Percentiles rank a stretch among this genome's conserved stretches.
These are phyloP conservation scores for Blepharisma stoltei DNA, from an alignment of 73 alveolate species.

Conservation along the genomic window DNA sequence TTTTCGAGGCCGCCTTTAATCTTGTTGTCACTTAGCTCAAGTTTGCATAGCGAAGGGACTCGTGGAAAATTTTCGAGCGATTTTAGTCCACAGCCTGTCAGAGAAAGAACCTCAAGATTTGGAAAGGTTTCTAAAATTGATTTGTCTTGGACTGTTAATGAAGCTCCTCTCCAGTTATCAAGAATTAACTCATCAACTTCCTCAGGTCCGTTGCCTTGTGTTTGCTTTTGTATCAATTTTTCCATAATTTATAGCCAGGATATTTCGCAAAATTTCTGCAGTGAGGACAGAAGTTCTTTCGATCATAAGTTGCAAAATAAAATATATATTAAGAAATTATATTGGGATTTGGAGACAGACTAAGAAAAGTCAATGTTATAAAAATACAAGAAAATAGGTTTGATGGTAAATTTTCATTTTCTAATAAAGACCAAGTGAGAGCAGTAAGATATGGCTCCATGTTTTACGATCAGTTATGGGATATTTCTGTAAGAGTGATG, in stretches of 20 bases:
- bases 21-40: slow-evolving; percentile 43
- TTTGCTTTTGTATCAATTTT: slow-evolving; percentile 32
- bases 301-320: too few species aligned
- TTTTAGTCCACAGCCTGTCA: slow-evolving; percentile 35
- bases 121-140: slow-evolving; percentile 26
- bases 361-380: too few species aligned
- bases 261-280: too few species aligned
- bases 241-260: not conserved
- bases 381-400: too few species aligned
- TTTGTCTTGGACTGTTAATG: slow-evolving; percentile 31
- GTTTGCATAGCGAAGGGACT: slow-evolving; percentile 36
- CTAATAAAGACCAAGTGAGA: too few species aligned
- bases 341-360: too few species aligned
- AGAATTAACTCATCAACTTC: slow-evolving; percentile 39
- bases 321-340: too few species aligned
- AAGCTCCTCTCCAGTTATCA: slow-evolving; percentile 36
- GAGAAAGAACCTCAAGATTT: slow-evolving; percentile 37
- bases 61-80: slow-evolving; percentile 44
- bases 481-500: too few species aligned
- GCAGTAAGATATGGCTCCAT: too few species aligned
- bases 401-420: too few species aligned
- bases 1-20: slow-evolving; percentile 28
- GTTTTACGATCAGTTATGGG: too few species aligned
- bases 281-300: too few species aligned
- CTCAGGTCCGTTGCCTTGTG: slow-evolving; percentile 34